Evolutionary conservation across 1,284 basidiomycete species (phyloP), one percentile per base, ranked within the genome.

Genomic region (Neolentinus lepideus): DNA sequence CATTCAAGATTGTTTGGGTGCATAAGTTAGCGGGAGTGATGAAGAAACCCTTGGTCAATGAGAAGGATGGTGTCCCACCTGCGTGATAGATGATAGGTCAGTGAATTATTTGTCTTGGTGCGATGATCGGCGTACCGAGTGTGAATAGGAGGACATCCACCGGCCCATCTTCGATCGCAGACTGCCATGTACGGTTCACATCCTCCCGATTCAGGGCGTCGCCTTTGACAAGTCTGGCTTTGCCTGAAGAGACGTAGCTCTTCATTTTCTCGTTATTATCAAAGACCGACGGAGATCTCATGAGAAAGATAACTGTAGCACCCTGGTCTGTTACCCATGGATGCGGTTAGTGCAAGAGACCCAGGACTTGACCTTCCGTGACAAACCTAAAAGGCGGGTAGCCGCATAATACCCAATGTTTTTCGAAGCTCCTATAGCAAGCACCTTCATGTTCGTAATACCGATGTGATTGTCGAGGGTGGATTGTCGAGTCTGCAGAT

Each of bases 391-490:
- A 1, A 86, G 69, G 16, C 80, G 67, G 27, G 78, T 51, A 1
- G 78, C 69, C 43, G 83, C 65, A 57, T 71, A 71, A 68, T 84
- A 85, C 2, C 84, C 84, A 58, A 84, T 83, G 66, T 85, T 84
- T 53, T 76, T 75, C 10, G 85, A 87, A 6, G 74, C 83, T 43
- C 84, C 84, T n/a, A 87, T 70, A 14, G 73, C 66, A 54, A 81
- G 68, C 25, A 70, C 66, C 56, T 74, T 68, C 72, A 74, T 73
- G 53, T 50, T 50, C 24, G 4, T 50, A 21, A 21, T 26, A 19
- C 19, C 11, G n/a, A 10, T 9, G 9, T 9, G 45, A 10, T 19
- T 19, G 11, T 19, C 11, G 9, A 19, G 45, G 24, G 45, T 47
- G 33, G n/a, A n/a, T n/a, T n/a, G n/a, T n/a, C n/a, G n/a, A n/a